phyloP scores from a whole-genome alignment of 192 early-diverging fungal species.

The Phlyctochytrium bullatum region DNA sequence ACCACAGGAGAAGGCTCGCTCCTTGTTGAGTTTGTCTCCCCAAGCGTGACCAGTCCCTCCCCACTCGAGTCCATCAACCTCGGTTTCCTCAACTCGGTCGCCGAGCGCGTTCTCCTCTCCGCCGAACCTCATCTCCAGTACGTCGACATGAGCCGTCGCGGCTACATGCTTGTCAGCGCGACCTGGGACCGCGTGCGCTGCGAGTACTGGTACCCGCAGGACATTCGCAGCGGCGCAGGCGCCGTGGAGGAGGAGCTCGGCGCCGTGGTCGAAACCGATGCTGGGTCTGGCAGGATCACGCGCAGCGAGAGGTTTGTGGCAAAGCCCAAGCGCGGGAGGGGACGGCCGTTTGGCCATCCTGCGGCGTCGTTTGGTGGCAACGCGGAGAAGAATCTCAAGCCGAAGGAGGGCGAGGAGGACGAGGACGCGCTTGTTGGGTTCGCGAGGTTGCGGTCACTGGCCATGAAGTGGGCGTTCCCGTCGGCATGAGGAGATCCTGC shows the following conservation, averaged over 20 bases:
- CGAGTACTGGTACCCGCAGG: constrained; percentile 26
- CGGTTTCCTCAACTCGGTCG: constrained; percentile 13
- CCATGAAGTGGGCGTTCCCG: too few relatives aligned
- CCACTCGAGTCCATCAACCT: constrained; percentile 10
- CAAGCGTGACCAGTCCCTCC: constrained; percentile 28
- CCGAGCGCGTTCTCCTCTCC: constrained; percentile 7
- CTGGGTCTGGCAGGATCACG: constrained; percentile 21
- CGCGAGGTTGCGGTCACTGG: too few relatives aligned
- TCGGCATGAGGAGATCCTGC: too few relatives aligned
- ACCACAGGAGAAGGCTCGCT: constrained; percentile 19
- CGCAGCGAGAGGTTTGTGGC: too few relatives aligned
- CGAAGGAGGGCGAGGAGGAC: too few relatives aligned
- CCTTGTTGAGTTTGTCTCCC: constrained; percentile 36
- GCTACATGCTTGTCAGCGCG: constrained; percentile 33
- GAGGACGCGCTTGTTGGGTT: too few relatives aligned
- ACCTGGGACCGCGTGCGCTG: constrained; percentile 19
- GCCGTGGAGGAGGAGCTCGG: constrained; percentile 1
- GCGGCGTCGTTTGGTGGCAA: too few relatives aligned
- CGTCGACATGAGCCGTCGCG: constrained; percentile 23
- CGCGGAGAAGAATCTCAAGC: too few relatives aligned
- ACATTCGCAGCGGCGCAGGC: not conserved
- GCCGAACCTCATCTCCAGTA: constrained; percentile 23
- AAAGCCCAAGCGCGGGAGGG: too few relatives aligned
- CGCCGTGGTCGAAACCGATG: constrained; percentile 23
- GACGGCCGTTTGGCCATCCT: too few relatives aligned